Percentiles rank a stretch among this genome's conserved stretches.
Evolutionary conservation across 768 basidiomycete genomes (phyloP).

Genomic region (Auricularia auricula-judae): DNA sequence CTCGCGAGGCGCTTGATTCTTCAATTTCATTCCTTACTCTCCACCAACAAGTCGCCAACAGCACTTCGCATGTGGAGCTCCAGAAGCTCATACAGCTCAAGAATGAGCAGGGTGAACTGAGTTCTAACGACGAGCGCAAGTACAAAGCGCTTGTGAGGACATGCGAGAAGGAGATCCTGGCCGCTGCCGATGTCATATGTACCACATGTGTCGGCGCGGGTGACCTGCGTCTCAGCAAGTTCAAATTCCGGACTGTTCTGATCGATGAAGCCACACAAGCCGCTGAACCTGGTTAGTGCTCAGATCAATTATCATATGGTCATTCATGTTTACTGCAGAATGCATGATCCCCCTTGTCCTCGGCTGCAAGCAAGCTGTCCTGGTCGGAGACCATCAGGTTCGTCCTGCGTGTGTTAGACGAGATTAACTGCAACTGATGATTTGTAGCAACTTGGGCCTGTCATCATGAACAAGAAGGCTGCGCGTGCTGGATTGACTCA

Average conservation of each 20-base stretch:
- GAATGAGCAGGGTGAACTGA: conserved; percentile 95
- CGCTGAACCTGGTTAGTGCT: conserved; percentile 74
- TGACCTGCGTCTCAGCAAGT: conserved; percentile 88
- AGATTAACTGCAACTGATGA: conserved; percentile 17
- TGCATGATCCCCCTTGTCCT: conserved; percentile 99
- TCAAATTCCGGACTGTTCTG: conserved; percentile 96
- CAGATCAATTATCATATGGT: conserved; percentile 3
- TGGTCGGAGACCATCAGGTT: conserved; percentile 84
- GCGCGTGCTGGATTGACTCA: conserved; percentile 98
- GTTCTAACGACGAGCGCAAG: conserved; percentile 93
- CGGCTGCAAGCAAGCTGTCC: conserved; percentile 96
- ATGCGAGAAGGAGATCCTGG: conserved; percentile 95
- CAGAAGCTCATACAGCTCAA: conserved; percentile 98
- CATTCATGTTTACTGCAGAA: conserved; percentile 36
- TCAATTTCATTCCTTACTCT: conserved; percentile 87
- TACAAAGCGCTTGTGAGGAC: conserved; percentile 92
- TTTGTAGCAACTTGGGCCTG: conserved; percentile 77
- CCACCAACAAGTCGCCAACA: conserved; percentile 96
- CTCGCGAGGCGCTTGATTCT: conserved; percentile 96
- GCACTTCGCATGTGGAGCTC: conserved; percentile 89
- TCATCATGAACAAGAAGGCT: conserved; percentile 99
- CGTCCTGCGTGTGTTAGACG: conserved; percentile 1
- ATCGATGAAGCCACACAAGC: conserved; percentile 99
- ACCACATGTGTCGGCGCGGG: conserved; percentile 97
- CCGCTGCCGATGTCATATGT: conserved; percentile 94